These are phyloP conservation scores for Oemleria cerasiformis DNA, from an alignment of 306 rosid species.

Conservation along the genomic window DNA sequence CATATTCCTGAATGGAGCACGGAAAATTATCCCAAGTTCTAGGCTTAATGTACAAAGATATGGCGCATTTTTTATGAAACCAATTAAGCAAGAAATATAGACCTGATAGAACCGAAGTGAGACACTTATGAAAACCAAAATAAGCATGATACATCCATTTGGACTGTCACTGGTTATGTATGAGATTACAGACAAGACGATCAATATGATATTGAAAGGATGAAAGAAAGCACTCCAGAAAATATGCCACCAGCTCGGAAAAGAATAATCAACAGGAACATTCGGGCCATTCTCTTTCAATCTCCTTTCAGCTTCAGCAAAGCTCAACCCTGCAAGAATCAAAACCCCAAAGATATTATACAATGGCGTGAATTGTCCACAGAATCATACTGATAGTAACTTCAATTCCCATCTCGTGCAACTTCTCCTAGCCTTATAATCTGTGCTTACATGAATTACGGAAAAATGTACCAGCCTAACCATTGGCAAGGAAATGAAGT, in stretches of 20 bases:
- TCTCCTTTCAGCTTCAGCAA: constrained; percentile 74
- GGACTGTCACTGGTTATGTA: constrained; percentile 54
- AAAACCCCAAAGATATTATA: not conserved
- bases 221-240: constrained; percentile 76
- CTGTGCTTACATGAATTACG: not conserved
- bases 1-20: constrained; percentile 50
- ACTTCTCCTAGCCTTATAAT: not conserved
- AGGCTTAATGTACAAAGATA: not conserved
- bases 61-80: not conserved
- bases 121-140: constrained; percentile 69
- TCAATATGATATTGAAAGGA: constrained; percentile 72
- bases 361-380: not conserved
- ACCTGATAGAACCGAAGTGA: constrained; percentile 79
- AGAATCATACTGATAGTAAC: not conserved
- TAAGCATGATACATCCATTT: constrained; percentile 73
- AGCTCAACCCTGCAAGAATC: constrained; percentile 64
- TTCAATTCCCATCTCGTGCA: not conserved
- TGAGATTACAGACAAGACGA: constrained; percentile 61
- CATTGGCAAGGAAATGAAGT: no score
- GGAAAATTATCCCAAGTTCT: not conserved
- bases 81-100: constrained; percentile 6
- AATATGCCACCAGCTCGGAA: constrained; percentile 74
- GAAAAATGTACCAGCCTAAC: not conserved
- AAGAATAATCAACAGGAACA: constrained; percentile 56
- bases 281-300: constrained; percentile 69